Base-by-base conservation (phyloP, 192 early-diverging fungal genomes). In the Coemansia sp. region DNA sequence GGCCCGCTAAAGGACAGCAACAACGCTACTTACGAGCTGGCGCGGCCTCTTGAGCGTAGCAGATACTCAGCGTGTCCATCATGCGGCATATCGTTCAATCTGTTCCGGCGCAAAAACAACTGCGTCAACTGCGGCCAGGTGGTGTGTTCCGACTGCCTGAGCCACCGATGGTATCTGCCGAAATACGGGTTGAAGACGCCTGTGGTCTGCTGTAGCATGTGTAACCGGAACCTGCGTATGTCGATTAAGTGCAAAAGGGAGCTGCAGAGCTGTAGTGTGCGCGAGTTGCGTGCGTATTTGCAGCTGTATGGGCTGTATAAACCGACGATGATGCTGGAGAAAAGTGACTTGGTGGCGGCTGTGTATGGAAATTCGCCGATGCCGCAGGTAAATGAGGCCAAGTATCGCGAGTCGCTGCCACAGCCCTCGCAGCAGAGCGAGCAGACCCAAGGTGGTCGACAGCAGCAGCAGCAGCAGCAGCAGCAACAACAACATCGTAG, bases 101-200 rank as follows among this genome's bases (percentile, higher is more conserved):
- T 82, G 8, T 77, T 82, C 28, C 75, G 80, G 5, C 74, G 75
- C 56, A 82, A 77, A 55, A 61, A 64, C 64, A 75, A 75, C 67
- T 75, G 73, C 54, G 73, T 45, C 67, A 75, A 75, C 63, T 75
- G 73, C 48, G 73, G 72, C 7, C 80, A 73, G 50, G 80, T 82
- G 12, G 71, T 77, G 12, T 82, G 80, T 55, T 48, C 75, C 5
- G 75, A 77, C 68, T 82, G 80, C 45, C n/a, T 77, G 12, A 28
- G 54, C 7, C 52, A 40, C 62, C 69, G 64, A 18, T 82, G 80
- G 80, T 82, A 77, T 61, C 57, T 82, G 59, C 75, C 80, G 59
- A 82, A 82, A 59, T 82, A 77, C 63, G 80, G 80, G 30, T 28
- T 77, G n/a, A 73, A 70, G 66, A 40, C 64, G 33, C 68, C 71